Percentiles rank a stretch among this genome's conserved stretches.
phyloP scores from a whole-genome alignment of 2,329 filamentous ascomycete genomes.

The Penicillium sp. region DNA sequence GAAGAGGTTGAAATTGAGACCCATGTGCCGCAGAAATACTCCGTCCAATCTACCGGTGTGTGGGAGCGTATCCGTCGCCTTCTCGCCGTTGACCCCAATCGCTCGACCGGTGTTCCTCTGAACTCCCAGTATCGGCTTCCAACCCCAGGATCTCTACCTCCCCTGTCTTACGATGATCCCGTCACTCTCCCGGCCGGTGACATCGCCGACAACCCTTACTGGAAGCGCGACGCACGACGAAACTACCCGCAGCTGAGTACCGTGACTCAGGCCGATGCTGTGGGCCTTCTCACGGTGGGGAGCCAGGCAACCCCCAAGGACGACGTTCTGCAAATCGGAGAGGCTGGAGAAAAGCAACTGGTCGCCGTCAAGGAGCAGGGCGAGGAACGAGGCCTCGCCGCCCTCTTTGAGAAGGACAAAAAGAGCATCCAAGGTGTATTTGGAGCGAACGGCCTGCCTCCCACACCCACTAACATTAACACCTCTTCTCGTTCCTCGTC shows the following conservation, averaged over 20 bases:
- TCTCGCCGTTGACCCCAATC: constrained; percentile 78
- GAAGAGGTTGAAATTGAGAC: neutral
- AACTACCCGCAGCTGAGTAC: constrained; percentile 77
- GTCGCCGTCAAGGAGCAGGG: constrained; percentile 74
- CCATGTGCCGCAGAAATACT: constrained; percentile 74
- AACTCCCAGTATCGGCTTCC: constrained; percentile 92
- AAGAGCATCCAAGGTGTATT: constrained; percentile 59
- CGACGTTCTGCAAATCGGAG: constrained; percentile 70
- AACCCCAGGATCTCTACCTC: constrained; percentile 70
- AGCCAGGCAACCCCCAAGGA: constrained; percentile 78
- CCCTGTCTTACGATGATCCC: constrained; percentile 72
- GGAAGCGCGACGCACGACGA: constrained; percentile 87
- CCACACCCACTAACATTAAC: constrained; percentile 73
- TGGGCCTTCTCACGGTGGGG: constrained; percentile 79
- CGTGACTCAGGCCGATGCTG: constrained; percentile 79
- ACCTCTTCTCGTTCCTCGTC: constrained; percentile 31
- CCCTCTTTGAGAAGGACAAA: constrained; percentile 67
- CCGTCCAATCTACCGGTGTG: constrained; percentile 81
- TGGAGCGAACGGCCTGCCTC: constrained; percentile 76
- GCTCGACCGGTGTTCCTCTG: constrained; percentile 86
- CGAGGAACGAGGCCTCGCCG: constrained; percentile 67
- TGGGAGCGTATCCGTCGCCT: constrained; percentile 80
- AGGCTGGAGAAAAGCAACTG: constrained; percentile 70
- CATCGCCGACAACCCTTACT: constrained; percentile 90
- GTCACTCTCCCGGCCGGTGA: constrained; percentile 81